phyloP scores from a whole-genome alignment of 2,329 filamentous ascomycete species.

The Aspergillus intermedius region DNA sequence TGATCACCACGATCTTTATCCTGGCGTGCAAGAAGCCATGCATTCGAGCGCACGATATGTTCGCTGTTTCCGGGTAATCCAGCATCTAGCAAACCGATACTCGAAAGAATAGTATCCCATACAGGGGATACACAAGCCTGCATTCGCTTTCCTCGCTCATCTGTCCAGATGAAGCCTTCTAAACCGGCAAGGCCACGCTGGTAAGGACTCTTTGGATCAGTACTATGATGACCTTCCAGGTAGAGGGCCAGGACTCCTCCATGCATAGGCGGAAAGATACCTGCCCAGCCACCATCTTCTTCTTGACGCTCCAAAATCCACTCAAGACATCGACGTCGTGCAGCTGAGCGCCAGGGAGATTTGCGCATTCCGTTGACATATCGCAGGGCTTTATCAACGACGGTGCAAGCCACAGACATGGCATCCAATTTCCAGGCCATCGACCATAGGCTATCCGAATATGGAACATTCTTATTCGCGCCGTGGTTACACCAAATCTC shows the following conservation, averaged over 20 bases:
- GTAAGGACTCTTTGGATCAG: constrained; percentile 9
- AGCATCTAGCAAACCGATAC: constrained; percentile 20
- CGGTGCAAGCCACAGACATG: constrained; percentile 2
- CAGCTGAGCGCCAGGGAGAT: constrained; percentile 6
- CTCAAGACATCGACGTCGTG: constrained; percentile 16
- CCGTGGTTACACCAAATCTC: constrained; percentile 25
- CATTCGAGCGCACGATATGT: background rate
- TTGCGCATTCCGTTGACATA: constrained; percentile 10
- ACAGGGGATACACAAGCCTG: constrained; percentile 24
- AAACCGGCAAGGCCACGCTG: constrained; percentile 18
- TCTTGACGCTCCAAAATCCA: constrained; percentile 31
- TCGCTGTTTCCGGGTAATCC: background rate
- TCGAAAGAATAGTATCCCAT: constrained; percentile 33
- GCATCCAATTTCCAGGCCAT: constrained; percentile 2
- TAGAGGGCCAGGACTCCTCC: constrained; percentile 18
- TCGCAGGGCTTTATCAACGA: constrained; percentile 14
- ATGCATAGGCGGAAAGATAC: constrained; percentile 25
- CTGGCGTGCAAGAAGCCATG: constrained; percentile 18
- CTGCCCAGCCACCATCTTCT: constrained; percentile 23
- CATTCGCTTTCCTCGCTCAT: constrained; percentile 21
- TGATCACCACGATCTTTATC: constrained; percentile 5
- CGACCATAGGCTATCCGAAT: constrained; percentile 1
- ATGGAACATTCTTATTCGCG: constrained; percentile 14
- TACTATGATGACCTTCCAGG: constrained; percentile 22
- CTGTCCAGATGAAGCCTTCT: constrained; percentile 19